Base-by-base conservation (phyloP, 129 eudicot species). In the Glebionis coronaria region DNA sequence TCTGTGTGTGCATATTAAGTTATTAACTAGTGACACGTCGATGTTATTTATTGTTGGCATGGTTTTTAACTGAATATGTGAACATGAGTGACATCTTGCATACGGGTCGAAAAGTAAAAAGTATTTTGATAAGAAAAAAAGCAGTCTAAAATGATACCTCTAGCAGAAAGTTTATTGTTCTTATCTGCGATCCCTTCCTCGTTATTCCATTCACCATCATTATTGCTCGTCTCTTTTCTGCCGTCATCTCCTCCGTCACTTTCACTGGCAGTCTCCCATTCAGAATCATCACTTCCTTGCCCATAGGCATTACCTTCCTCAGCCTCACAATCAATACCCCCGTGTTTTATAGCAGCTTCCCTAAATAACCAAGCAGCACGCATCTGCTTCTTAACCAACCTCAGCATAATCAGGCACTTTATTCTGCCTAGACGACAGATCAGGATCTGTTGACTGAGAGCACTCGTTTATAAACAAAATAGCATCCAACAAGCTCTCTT, bases 351-450 rank as follows among this genome's bases (percentile, higher is more conserved):
- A n/a, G n/a, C n/a, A n/a, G n/a, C n/a, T n/a, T n/a, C n/a, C n/a
- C n/a, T n/a, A n/a, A n/a, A n/a, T n/a, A n/a, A n/a, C n/a, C n/a
- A n/a, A n/a, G n/a, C n/a, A n/a, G n/a, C n/a, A n/a, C n/a, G n/a
- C n/a, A n/a, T n/a, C n/a, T n/a, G n/a, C n/a, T n/a, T n/a, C n/a
- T n/a, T n/a, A n/a, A n/a, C n/a, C n/a, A n/a, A n/a, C 80, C 74
- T 92, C 98, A 0, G 98, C 98, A 82, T 92, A 92, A 61, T 92
- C 98, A 4, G 98, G 98, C 56, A 92, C 98, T 74, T 88, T 92
- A 68, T 83, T 91, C 79, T 91, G 95, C 68, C 94, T 85, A 55
- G 75, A 69, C n/a, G 87, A 70, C 67, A 88, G 68, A 46, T 91
- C 98, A 25, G 89, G 91, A 77, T 92, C 98, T 8, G 74, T 82